phyloP scores from a whole-genome alignment of 106 monocot species.

The Phalaenopsis aphrodite region DNA sequence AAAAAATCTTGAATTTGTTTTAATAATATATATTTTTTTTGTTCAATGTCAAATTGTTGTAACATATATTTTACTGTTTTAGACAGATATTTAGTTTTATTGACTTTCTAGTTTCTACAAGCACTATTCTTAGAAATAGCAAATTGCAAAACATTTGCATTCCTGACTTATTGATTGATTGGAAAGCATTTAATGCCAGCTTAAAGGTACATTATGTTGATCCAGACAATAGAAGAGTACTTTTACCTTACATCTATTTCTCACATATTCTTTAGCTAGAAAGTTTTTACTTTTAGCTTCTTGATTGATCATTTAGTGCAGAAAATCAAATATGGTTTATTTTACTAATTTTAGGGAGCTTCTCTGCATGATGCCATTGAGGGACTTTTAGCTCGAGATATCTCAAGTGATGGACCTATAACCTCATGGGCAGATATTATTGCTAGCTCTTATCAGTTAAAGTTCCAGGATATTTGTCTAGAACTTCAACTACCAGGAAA shows the following conservation, averaged over 20 bases:
- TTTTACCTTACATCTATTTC: not conserved
- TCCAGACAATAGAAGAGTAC: not conserved
- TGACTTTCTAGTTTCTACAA: not conserved
- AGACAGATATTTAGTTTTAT: not conserved
- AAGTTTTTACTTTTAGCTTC: not conserved
- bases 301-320: constrained; percentile 4
- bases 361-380: constrained; percentile 51
- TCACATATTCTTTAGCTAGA: not conserved
- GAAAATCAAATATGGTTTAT: constrained; percentile 1
- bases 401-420: constrained; percentile 25
- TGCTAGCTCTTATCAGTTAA: constrained; percentile 29
- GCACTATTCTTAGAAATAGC: not conserved
- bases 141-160: not conserved
- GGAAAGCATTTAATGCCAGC: not conserved
- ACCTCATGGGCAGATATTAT: constrained; percentile 22
- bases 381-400: constrained; percentile 15
- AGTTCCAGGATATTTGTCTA: constrained; percentile 32
- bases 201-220: not conserved
- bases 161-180: not conserved
- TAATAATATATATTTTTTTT: not conserved
- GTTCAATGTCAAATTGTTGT: not conserved
- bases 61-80: not conserved
- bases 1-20: not conserved
- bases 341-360: constrained; percentile 49
- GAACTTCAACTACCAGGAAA: constrained; percentile 31